phyloP scores from a whole-genome alignment of 805 yeast genomes.

The Debaryomyces castellii region DNA sequence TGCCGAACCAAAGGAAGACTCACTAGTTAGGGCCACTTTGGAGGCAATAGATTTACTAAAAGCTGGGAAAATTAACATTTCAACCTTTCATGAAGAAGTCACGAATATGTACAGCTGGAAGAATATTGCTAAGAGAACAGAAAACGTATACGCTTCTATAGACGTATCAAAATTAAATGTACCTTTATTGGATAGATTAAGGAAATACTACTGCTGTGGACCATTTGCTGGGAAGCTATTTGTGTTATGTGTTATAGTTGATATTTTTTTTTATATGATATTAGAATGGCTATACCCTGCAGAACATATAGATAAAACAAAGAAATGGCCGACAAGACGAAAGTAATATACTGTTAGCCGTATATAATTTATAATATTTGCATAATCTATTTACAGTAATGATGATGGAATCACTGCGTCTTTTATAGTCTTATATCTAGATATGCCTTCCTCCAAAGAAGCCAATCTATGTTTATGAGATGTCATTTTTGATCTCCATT shows the following conservation, averaged over 20 bases:
- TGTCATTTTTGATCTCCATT: conserved; percentile 12
- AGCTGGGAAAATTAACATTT: conserved; percentile 62
- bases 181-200: conserved; percentile 58
- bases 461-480: conserved; percentile 19
- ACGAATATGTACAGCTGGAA: conserved; percentile 87
- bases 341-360: not conserved
- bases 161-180: conserved; percentile 44
- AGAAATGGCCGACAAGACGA: conserved; percentile 66
- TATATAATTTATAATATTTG: not conserved
- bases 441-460: conserved; percentile 15
- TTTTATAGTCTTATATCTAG: conserved; percentile 7
- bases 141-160: conserved; percentile 65
- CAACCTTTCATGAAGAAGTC: conserved; percentile 74
- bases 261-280: conserved; percentile 59
- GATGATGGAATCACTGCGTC: not conserved
- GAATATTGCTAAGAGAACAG: conserved; percentile 85
- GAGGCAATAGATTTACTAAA: conserved; percentile 66
- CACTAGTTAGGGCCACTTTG: conserved; percentile 68
- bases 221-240: conserved; percentile 85
- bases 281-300: conserved; percentile 74
- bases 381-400: conserved; percentile 2
- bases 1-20: conserved; percentile 84
- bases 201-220: conserved; percentile 67
- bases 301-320: conserved; percentile 65
- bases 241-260: conserved; percentile 78